Base-by-base conservation (phyloP, 2,329 filamentous ascomycete genomes). In the Colletotrichum endophyticum region DNA sequence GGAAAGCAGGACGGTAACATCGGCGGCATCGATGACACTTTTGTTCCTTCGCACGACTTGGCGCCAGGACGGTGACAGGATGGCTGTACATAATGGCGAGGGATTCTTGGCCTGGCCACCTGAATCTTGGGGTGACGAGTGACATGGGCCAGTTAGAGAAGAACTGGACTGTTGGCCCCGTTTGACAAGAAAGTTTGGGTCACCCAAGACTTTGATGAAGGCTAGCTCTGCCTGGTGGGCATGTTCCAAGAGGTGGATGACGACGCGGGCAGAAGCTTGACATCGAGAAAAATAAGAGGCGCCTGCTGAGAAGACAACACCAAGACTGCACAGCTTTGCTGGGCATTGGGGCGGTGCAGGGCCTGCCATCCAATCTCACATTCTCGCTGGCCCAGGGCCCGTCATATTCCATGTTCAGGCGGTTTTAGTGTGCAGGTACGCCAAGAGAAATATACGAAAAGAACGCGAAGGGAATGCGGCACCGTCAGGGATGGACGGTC, bases 271-370 rank as follows among this genome's bases (percentile, higher is more conserved):
- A 19, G 69, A 72, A 12, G 36, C 22, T 32, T n/a, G 16, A 27
- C 19, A 25, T 25, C 44, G 19, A 57, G 44, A 22, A 53, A 53
- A 53, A 0, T 0, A 53, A 53, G 3, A 44, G 66, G 28, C 25
- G 8, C 39, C 19, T 27, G 30, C 16, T 12, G 5, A 59, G 16
- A 49, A n/a, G 36, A 70, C 64, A 44, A 68, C 73, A 73, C 64
- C 64, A 68, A 64, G 56, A 63, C 9, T 16, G 57, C 63, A 61
- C 70, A 59, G 73, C 64, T 73, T 25, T 71, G 64, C 73, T 76
- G 70, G 73, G 73, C 73, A 76, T 73, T 66, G 73, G 70, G 73
- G 73, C 73, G 73, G 73, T 76, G 73, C 70, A 32, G 32, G 28
- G 22, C 11, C 73, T 66, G 64, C 27, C 73, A 76, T 73, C 64